Base-by-base conservation (phyloP, 805 yeast species). In the Lachancea thermotolerans region DNA sequence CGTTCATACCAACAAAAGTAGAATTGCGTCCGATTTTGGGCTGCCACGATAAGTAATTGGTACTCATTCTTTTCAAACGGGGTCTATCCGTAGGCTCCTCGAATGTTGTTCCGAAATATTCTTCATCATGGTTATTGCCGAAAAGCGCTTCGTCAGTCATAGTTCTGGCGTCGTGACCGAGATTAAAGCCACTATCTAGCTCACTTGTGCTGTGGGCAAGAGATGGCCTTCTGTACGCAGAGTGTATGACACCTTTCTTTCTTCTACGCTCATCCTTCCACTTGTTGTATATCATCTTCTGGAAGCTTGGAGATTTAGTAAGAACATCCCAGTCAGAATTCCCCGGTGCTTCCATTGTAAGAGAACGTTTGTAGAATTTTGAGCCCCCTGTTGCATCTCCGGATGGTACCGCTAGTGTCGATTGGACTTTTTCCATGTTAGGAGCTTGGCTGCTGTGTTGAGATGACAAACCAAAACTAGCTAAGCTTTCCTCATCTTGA, bases 21-120 rank as follows among this genome's bases (percentile, higher is more conserved):
- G 98, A 91, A 64, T 93, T 93, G 63, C 97, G 76, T 10, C 96
- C 98, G 31, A 93, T 75, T 0, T 93, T 85, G 2, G 98, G 97
- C 29, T 75, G 76, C 87, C 95, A 89, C 0, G 97, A 89, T 18
- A 91, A 68, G 55, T 90, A 93, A 47, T 77, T 78, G 0, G 81
- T 68, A 28, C 81, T 76, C 73, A 74, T 71, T 42, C 69, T 60
- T 11, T 56, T 42, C 18, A 62, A 44, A 2, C 51, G 51, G 7
- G 49, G 45, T 17, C 49, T 41, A 21, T 42, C 17, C 7, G 25
- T n/a, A 17, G 46, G 47, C 5, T 50, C 49, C 35, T 58, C 64
- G 39, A 58, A 53, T 32, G 59, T 49, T 33, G 66, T 28, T 2
- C 60, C 65, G 41, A 58, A 58, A 38, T 57, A 60, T 10, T 62